phyloP scores from a whole-genome alignment of 805 yeast genomes.

The Candida endomychidarum region DNA sequence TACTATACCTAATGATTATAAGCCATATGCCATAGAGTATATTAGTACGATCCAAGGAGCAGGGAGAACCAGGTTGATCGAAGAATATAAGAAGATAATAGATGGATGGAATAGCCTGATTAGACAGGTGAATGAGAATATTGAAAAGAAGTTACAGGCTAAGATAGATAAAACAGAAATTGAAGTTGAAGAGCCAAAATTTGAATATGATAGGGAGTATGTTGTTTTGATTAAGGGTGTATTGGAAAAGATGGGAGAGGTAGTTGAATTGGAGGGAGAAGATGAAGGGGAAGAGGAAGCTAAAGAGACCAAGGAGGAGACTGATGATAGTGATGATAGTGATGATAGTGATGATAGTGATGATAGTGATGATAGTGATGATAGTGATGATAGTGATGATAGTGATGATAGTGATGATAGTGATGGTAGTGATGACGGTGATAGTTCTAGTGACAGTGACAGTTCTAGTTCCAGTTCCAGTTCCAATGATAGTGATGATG shows the following conservation, averaged over 20 bases:
- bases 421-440: conserved; percentile 10
- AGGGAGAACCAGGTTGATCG: conserved; percentile 55
- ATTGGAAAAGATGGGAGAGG: conserved; percentile 28
- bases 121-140: conserved; percentile 38
- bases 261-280: conserved; percentile 11
- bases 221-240: conserved; percentile 37
- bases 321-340: conserved; percentile 12
- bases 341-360: conserved; percentile 15
- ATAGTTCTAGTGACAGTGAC: conserved; percentile 3
- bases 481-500: not conserved
- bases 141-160: conserved; percentile 36
- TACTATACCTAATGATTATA: conserved; percentile 53
- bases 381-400: not conserved
- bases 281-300: conserved; percentile 8
- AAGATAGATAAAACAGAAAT: conserved; percentile 21
- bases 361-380: conserved; percentile 5
- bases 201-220: conserved; percentile 25
- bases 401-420: conserved; percentile 1
- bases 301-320: conserved; percentile 6
- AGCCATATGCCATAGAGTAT: conserved; percentile 49
- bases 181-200: conserved; percentile 18
- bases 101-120: conserved; percentile 57
- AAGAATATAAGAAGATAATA: conserved; percentile 47
- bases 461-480: conserved; percentile 1
- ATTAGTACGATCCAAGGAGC: conserved; percentile 70